Base-by-base conservation (phyloP, 2,329 filamentous ascomycete species). In the Colletotrichum cereale region DNA sequence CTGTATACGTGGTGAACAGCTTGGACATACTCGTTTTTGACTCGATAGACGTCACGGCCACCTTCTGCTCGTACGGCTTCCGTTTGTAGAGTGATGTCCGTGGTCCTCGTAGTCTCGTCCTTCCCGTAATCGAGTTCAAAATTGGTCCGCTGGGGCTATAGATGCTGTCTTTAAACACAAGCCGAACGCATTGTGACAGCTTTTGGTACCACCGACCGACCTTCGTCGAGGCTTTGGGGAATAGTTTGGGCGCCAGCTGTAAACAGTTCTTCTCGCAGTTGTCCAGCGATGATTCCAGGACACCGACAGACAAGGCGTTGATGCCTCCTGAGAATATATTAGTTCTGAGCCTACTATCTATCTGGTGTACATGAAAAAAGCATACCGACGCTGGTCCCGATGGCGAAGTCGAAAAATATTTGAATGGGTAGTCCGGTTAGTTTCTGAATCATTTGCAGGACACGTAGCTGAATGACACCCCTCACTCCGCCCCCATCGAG, bases 401-500 rank as follows among this genome's bases (percentile, higher is more conserved):
- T 47, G 40, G 57, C 57, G 26, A 61, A 26, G 57, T 61, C 57
- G 31, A 61, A 61, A 29, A 61, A 61, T 29, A 61, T 44, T n/a
- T 42, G 64, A 21, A 61, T 55, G 31, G 64, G 64, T 55, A 66
- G 50, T 26, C 71, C 34, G 60, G 78, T 67, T 14, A 53, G 66
- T 29, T 74, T 64, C 74, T 79, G 77, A 16, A 81, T 58, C 21
- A 74, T 57, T 57, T 78, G 56, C 18, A 80, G 72, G 58, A 81
- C 78, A 8, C 74, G 47, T 11, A 80, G 76, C 14, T 71, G 72
- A 12, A 78, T 77, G 12, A 80, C 70, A 7, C 79, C 79, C 16
- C 78, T 76, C 40, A 80, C 75, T 3, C 79, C 78, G 34, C 79
- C 77, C 18, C 76, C 76, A 72, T 80, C 68, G 31, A 70, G 64